A percentile compares a stretch with the other conserved stretches of the same genome.
These are phyloP conservation scores for Colletotrichum tropicale DNA, from an alignment of 2,329 filamentous ascomycete species.

Conservation along the genomic window DNA sequence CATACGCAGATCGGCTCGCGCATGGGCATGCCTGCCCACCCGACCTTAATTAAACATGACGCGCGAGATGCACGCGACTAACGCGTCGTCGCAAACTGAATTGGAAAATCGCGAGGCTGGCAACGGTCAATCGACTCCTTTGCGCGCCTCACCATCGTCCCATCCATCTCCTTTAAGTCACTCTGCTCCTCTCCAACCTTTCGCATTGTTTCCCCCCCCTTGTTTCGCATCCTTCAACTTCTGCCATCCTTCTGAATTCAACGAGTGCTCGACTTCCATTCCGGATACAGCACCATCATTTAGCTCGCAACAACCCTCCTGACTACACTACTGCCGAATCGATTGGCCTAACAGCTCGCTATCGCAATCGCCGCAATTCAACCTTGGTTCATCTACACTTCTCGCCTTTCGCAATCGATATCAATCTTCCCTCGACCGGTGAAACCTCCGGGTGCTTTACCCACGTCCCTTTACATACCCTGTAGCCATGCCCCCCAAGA, in stretches of 20 bases:
- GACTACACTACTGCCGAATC: not conserved
- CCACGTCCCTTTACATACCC: not conserved
- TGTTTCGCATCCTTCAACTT: not conserved
- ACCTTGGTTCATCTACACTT: not conserved
- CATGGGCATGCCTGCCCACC: not conserved
- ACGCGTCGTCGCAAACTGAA: not conserved
- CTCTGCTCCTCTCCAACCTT: not conserved
- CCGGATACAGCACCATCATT: not conserved
- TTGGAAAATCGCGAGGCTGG: slow-evolving; percentile 33
- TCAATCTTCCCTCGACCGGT: not conserved
- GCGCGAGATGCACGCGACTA: not conserved
- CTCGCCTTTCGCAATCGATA: not conserved
- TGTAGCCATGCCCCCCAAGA: not conserved
- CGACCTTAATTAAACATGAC: not conserved
- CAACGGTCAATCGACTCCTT: not conserved
- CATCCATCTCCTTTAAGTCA: not conserved
- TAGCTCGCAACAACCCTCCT: not conserved
- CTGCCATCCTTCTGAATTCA: not conserved
- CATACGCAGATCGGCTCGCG: not conserved
- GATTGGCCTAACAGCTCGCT: not conserved
- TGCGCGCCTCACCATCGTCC: not conserved
- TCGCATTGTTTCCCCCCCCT: not conserved
- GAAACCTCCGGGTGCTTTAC: not conserved
- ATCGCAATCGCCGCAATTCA: not conserved
- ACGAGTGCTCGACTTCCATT: not conserved